Evolutionary conservation across 2,329 filamentous ascomycete species (phyloP), one percentile per base, ranked within the genome.

Genomic region (Alternaria novae-zelandiae): DNA sequence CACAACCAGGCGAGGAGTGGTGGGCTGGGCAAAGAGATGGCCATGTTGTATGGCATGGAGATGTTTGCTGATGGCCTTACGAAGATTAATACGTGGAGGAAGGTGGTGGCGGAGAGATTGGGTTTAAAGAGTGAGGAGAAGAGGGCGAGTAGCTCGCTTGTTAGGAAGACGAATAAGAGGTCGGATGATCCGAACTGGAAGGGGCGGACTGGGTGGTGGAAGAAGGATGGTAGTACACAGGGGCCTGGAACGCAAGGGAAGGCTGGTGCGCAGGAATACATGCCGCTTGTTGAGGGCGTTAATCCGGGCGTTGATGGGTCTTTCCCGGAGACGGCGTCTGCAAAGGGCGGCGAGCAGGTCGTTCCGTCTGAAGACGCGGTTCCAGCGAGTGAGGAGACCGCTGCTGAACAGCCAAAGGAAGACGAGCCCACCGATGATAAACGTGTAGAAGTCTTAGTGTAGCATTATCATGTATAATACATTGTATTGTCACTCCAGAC

Each of bases 21-120:
- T 0, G 45, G 63, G 6, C 54, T 74, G 43, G 79, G 79, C 23
- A 61, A 50, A n/a, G 65, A 67, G 11, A 61, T 78, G 43, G 66
- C 73, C 49, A 65, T 73, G 17, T 68, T 82, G 8, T 78, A 78
- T 61, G 64, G 61, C 1, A 79, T 80, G 70, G 80, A 82, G n/a
- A 65, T 73, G 23, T 78, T 75, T 54, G 60, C 46, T 11, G 71
- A 78, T 46, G 79, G 73, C 0, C 59, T 77, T 15, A 54, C 59
- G 47, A 78, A 76, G 65, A 44, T 82, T 30, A 49, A 58, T 20
- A 59, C 46, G 6, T 82, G 80, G 80, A 72, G 70, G 44, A 54
- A 66, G 6, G 62, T 71, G 8, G 67, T 80, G 11, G 68, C 64
- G 17, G 66, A 71, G 56, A 64, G 78, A 30, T 63, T 81, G 54